phyloP scores from a whole-genome alignment of 345 rosid genomes.

The Toxicodendron radicans region DNA sequence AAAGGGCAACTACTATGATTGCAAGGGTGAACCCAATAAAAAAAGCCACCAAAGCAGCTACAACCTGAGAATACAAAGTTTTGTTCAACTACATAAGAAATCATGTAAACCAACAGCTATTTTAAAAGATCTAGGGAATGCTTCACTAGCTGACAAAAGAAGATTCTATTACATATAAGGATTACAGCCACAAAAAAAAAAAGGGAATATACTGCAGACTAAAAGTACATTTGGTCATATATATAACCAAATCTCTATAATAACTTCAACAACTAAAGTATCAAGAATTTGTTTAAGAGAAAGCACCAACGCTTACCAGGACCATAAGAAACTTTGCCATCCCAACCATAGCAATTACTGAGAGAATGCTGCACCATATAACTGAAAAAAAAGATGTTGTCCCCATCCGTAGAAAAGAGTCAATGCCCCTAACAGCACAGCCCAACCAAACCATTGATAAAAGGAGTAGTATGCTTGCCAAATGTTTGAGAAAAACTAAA shows the following conservation, averaged over 20 bases:
- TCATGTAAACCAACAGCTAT: constrained; percentile 5
- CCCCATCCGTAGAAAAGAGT: constrained; percentile 86
- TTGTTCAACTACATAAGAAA: constrained; percentile 14
- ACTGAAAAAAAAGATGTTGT: constrained; percentile 78
- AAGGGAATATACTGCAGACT: background rate
- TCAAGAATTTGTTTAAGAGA: constrained; percentile 1
- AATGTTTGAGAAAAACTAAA: constrained; percentile 62
- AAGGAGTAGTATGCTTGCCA: constrained; percentile 72
- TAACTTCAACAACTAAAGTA: constrained; percentile 9
- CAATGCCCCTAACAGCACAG: constrained; percentile 80
- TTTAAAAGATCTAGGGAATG: background rate
- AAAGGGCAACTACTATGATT: constrained; percentile 55
- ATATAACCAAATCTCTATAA: background rate
- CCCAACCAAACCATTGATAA: constrained; percentile 83
- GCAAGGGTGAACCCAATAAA: constrained; percentile 69
- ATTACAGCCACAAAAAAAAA: background rate
- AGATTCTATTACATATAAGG: background rate
- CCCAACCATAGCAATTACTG: constrained; percentile 79
- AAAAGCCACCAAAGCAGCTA: constrained; percentile 57
- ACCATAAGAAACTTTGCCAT: constrained; percentile 61
- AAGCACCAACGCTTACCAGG: constrained; percentile 53
- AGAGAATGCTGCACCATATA: constrained; percentile 89
- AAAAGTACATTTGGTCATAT: background rate
- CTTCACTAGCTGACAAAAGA: background rate
- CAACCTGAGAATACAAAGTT: constrained; percentile 45